Evolutionary conservation across 176 grass and related monocot species (phyloP).

Genomic region (Avena eriantha): DNA sequence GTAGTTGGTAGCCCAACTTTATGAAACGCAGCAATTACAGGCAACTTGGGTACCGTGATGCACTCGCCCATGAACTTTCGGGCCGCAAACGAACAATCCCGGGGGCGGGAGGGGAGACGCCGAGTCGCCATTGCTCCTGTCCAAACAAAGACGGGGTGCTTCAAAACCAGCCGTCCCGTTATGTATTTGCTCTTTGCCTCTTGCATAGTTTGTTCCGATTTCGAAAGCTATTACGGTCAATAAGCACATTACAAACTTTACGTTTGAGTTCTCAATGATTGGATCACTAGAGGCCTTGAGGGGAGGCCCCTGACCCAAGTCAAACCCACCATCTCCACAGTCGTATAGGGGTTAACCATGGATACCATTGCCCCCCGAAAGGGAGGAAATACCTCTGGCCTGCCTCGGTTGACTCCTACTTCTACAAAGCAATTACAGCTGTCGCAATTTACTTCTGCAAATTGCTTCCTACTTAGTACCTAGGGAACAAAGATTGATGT

Average conservation of each 20-base stretch:
- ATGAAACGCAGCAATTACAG: no score
- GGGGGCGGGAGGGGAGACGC: no score
- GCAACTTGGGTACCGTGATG: no score
- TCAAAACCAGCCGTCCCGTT: conserved; percentile 9
- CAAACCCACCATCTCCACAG: background rate
- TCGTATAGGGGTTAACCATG: background rate
- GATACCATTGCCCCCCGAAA: background rate
- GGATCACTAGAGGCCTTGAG: background rate
- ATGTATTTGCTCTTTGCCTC: background rate
- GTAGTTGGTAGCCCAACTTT: no score
- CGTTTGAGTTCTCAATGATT: background rate
- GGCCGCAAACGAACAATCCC: no score
- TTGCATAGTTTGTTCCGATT: background rate
- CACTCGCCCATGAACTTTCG: no score
- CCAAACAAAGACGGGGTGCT: background rate
- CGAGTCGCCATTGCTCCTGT: background rate
- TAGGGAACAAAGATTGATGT: background rate
- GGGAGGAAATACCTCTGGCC: no score
- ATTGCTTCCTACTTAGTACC: no score
- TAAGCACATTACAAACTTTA: background rate
- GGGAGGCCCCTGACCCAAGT: background rate
- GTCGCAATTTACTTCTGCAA: background rate
- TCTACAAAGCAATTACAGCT: background rate
- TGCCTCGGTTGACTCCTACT: background rate
- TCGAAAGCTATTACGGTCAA: background rate